Percentiles rank a stretch among this genome's conserved stretches.
Evolutionary conservation across 306 rosid genomes (phyloP).

Genomic region (Dryas octopetala): DNA sequence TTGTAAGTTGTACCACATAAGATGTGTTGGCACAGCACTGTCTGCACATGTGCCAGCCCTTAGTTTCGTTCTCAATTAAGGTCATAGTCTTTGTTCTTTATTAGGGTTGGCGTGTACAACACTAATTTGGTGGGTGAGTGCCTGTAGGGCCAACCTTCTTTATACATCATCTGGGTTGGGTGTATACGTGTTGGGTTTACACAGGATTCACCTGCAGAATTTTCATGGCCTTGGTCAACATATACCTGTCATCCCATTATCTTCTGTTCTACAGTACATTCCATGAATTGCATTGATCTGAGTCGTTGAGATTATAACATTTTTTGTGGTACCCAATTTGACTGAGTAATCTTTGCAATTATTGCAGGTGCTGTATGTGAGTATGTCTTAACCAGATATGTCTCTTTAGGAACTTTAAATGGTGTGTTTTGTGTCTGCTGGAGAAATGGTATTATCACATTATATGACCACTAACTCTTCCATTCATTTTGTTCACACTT

Average conservation of each 20-base stretch:
- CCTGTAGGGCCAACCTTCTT: slow-evolving; percentile 25
- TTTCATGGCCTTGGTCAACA: neutral
- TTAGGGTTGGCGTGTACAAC: slow-evolving; percentile 21
- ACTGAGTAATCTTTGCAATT: neutral
- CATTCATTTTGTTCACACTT: slow-evolving; percentile 1
- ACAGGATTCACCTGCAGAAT: neutral
- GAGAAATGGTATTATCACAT: neutral
- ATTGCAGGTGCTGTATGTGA: slow-evolving; percentile 3
- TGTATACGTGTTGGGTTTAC: neutral
- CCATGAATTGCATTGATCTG: neutral
- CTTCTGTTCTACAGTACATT: neutral
- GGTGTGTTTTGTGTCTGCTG: neutral
- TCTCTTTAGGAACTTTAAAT: neutral
- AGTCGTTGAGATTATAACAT: neutral
- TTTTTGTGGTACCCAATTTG: neutral
- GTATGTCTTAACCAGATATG: neutral
- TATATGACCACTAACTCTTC: neutral
- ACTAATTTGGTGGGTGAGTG: slow-evolving; percentile 6
- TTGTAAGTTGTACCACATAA: neutral
- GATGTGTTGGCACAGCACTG: slow-evolving; percentile 2
- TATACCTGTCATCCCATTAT: slow-evolving; percentile 1
- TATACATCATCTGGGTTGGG: neutral
- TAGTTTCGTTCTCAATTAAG: slow-evolving; percentile 15
- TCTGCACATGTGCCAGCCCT: slow-evolving; percentile 20
- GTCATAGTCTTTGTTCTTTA: slow-evolving; percentile 8